Percentiles rank a stretch among this genome's conserved stretches.
Conservation (phyloP, 345 rosid genomes). For the Brassica incana region DNA sequence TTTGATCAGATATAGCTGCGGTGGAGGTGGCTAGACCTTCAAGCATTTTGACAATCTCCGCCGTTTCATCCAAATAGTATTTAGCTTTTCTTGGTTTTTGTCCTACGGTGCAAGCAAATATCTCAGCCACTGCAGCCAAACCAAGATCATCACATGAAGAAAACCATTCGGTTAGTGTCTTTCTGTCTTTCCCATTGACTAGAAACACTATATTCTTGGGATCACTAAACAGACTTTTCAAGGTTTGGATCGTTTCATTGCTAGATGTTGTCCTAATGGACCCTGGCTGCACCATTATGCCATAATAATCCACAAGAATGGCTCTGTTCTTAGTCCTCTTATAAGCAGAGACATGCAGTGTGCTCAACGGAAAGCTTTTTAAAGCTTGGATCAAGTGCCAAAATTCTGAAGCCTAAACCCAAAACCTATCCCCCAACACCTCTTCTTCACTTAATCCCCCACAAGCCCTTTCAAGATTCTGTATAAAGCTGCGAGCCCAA, state of each 20-base stretch:
- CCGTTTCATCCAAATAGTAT: conserved; percentile 82
- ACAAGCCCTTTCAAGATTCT: conserved; percentile 87
- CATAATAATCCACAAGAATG: conserved; percentile 88
- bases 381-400: conserved; percentile 83
- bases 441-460: conserved; percentile 71
- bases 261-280: conserved; percentile 59
- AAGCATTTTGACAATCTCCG: conserved; percentile 72
- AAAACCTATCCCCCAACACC: conserved; percentile 93
- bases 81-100: conserved; percentile 91
- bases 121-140: conserved; percentile 78
- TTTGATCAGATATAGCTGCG: conserved; percentile 15
- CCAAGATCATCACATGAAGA: conserved; percentile 72
- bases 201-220: conserved; percentile 77
- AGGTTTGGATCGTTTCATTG: conserved; percentile 54
- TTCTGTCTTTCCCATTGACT: conserved; percentile 77
- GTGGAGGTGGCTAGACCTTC: conserved; percentile 60
- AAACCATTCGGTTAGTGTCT: conserved; percentile 71
- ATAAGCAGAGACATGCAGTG: not conserved
- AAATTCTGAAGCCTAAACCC: conserved; percentile 85
- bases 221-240: conserved; percentile 71
- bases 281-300: conserved; percentile 61
- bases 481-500: conserved; percentile 91
- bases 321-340: conserved; percentile 29
- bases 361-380: conserved; percentile 41
- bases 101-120: conserved; percentile 88